Evolutionary conservation across 148 eudicot species (phyloP).

Genomic region (Beta vulgaris): DNA sequence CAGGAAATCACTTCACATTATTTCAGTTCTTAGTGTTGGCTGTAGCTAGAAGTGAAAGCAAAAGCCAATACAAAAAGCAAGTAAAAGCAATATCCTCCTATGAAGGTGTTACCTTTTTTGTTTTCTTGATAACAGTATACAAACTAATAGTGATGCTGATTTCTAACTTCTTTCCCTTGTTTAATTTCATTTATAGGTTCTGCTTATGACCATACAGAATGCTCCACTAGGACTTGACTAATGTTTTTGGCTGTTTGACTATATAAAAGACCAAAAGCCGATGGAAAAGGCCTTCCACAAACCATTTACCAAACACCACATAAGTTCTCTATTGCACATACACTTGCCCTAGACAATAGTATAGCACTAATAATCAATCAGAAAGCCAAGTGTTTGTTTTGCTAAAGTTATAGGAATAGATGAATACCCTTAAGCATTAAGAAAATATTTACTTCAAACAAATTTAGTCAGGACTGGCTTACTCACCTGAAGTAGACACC

Average conservation of each 20-base stretch:
- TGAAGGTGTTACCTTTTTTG: conserved; percentile 58
- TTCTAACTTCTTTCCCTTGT: conserved; percentile 3
- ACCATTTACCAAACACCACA: background rate
- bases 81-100: no score
- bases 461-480: background rate
- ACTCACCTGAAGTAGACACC: conserved; percentile 49
- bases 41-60: no score
- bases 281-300: no score
- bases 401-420: background rate
- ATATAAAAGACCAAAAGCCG: no score
- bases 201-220: conserved; percentile 93
- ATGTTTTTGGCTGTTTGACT: no score
- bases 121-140: background rate
- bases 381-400: background rate
- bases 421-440: no score
- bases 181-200: conserved; percentile 48
- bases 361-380: background rate
- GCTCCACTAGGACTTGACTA: conserved; percentile 99
- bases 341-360: background rate
- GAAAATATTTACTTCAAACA: background rate
- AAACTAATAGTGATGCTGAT: background rate
- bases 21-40: no score
- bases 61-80: no score
- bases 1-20: no score
- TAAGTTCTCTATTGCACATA: background rate